phyloP scores from a whole-genome alignment of 345 rosid genomes.

The Eucalyptus curtisii region DNA sequence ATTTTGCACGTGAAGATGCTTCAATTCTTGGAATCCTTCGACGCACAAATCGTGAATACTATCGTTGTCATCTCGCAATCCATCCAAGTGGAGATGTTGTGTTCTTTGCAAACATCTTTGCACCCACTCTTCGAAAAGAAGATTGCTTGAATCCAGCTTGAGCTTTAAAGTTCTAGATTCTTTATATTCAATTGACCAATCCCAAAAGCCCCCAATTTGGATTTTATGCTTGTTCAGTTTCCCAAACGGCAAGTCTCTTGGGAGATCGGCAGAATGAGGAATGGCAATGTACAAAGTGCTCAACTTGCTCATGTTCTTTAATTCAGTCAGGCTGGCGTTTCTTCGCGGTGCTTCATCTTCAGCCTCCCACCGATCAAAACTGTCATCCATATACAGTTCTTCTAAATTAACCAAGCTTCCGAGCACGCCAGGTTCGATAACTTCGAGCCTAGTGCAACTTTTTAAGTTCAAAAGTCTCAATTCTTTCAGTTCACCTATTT shows the following conservation, averaged over 20 bases:
- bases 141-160: not conserved
- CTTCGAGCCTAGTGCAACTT: not conserved
- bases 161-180: not conserved
- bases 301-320: not conserved
- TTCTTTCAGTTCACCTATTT: not conserved
- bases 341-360: not conserved
- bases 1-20: too few relatives aligned
- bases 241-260: not conserved
- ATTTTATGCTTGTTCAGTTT: not conserved
- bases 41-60: too few relatives aligned
- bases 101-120: not conserved
- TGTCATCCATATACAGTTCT: not conserved
- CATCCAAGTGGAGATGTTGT: not conserved
- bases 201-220: rapidly evolving
- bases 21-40: too few relatives aligned
- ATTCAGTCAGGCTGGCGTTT: conserved; percentile 8
- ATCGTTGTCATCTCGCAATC: not conserved
- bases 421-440: not conserved
- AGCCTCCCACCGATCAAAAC: conserved; percentile 4
- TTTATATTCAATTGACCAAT: not conserved
- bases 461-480: not conserved
- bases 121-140: not conserved
- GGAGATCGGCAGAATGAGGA: not conserved
- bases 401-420: conserved; percentile 6
- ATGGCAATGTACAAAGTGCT: not conserved